Base-by-base conservation (phyloP, 2,329 filamentous ascomycete species). In the Venturia pyrina region DNA sequence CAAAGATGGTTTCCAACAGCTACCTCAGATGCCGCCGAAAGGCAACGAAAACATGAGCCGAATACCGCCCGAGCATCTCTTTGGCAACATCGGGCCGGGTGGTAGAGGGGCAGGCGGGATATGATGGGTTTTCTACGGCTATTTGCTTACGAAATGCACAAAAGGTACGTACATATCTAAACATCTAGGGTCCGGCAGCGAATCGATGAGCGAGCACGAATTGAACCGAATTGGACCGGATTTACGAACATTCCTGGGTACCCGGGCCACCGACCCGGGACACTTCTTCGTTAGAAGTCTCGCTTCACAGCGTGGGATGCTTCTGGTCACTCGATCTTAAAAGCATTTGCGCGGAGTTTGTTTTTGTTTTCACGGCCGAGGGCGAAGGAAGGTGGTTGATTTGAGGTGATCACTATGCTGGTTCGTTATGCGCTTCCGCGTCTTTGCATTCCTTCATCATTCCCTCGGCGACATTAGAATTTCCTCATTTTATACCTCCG, bases 1-100 rank as follows among this genome's bases (percentile, higher is more conserved):
- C 79, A 85, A 86, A 62, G 89, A 93, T 74, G 91, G 91, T 62
- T 96, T 96, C 70, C 80, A 87, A 17, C 90, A 88, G n/a, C 90
- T 90, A 44, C 87, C 88, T 5, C 89, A 87, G 21, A 84, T 72
- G 41, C 70, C 69, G 21, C 62, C 72, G 34, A 79, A 81, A 66
- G 78, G 79, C 68, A 75, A 76, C 64, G 76, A 74, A 68, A 82
- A 83, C 67, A 75, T 83, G 68, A 75, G 75, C 64, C 77, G 81
- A 63, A 75, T 84, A 56, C 82, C 81, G n/a, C 82, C 82, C 1
- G 77, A 79, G 68, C 69, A 73, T 44, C 68, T 78, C 24, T 76
- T 78, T 67, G 71, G 72, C 24, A 59, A 41, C 19, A 65, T 65
- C 4, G 53, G 53, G 53, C 53, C 53, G 28, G 53, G 53, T n/a